Evolutionary conservation across 306 rosid species (phyloP).

Genomic region (Cajanus cajan): DNA sequence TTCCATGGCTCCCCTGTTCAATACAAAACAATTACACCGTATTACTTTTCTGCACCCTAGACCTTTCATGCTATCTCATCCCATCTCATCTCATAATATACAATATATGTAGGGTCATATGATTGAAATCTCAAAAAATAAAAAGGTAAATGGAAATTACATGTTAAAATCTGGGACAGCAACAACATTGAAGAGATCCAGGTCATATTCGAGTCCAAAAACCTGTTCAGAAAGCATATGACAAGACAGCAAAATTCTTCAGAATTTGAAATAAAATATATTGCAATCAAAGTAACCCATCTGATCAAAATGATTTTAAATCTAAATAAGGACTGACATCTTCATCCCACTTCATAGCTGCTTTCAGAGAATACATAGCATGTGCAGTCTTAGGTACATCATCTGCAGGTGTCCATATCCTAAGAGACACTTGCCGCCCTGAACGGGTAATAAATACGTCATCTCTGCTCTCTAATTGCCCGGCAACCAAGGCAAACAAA

Average conservation of each 20-base stretch:
- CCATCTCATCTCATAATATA: not conserved
- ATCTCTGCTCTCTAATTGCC: constrained; percentile 85
- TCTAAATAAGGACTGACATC: constrained; percentile 63
- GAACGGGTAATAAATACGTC: constrained; percentile 71
- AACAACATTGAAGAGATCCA: constrained; percentile 96
- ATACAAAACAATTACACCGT: constrained; percentile 31
- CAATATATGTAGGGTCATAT: not conserved
- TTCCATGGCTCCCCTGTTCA: constrained; percentile 98
- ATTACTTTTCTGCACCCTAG: constrained; percentile 9
- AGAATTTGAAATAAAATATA: constrained; percentile 14
- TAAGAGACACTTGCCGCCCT: constrained; percentile 76
- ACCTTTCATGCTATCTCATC: not conserved
- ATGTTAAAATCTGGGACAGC: constrained; percentile 99
- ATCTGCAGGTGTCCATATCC: constrained; percentile 93
- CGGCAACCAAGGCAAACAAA: constrained; percentile 99
- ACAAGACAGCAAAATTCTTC: constrained; percentile 26
- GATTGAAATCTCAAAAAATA: not conserved
- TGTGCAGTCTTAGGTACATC: constrained; percentile 90
- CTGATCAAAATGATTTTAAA: constrained; percentile 22
- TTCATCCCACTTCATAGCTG: constrained; percentile 99
- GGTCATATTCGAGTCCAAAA: constrained; percentile 96
- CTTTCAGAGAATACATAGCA: constrained; percentile 94
- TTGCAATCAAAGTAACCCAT: constrained; percentile 19
- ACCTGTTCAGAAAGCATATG: constrained; percentile 54
- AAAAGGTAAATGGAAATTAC: constrained; percentile 39